phyloP scores from a whole-genome alignment of 352 stramenopile genomes.

The Phytopythium ostracodes region DNA sequence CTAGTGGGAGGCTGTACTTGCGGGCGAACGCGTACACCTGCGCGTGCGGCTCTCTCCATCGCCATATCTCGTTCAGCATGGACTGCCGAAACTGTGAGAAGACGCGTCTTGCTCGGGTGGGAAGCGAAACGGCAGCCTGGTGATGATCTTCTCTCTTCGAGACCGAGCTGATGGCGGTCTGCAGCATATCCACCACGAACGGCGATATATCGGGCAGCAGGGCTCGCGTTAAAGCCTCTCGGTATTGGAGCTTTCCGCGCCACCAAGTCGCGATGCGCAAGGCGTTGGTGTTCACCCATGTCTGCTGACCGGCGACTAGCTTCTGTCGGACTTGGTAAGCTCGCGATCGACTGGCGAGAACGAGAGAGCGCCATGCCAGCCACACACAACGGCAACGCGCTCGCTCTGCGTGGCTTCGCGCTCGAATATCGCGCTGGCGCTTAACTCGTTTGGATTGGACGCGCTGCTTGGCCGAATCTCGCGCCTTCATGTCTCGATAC shows the following conservation, averaged over 20 bases:
- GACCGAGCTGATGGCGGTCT: background rate
- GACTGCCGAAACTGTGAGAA: constrained; percentile 13
- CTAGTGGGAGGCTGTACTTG: constrained; percentile 24
- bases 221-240: background rate
- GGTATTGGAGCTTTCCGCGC: background rate
- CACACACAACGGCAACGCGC: background rate
- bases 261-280: background rate
- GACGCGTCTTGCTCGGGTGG: background rate
- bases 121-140: background rate
- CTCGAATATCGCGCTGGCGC: background rate
- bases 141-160: background rate
- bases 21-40: constrained; percentile 25
- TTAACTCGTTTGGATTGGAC: constrained; percentile 4
- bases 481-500: constrained; percentile 17
- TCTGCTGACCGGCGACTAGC: background rate
- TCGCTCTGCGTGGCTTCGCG: background rate
- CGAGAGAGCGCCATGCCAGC: background rate
- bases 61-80: constrained; percentile 20
- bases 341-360: background rate
- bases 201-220: constrained; percentile 1
- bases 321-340: background rate
- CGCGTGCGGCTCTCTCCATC: constrained; percentile 23
- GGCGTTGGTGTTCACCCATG: background rate
- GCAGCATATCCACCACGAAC: constrained; percentile 2
- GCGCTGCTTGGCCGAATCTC: constrained; percentile 24